phyloP scores from a whole-genome alignment of 495 filamentous ascomycete species.

The Penicillium macrosclerotiorum region DNA sequence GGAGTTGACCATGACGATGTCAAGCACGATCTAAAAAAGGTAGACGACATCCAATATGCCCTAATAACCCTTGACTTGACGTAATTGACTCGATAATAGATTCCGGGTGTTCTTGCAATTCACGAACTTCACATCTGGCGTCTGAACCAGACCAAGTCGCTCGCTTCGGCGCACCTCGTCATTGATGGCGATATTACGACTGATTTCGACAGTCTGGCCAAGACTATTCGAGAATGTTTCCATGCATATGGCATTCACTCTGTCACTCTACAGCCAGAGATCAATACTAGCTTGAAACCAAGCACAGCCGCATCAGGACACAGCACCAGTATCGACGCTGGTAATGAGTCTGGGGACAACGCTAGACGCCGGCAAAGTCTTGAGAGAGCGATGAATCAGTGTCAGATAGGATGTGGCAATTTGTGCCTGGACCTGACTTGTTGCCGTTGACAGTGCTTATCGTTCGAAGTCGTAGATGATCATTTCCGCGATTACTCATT shows the following conservation, averaged over 20 bases:
- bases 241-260: constrained; percentile 48
- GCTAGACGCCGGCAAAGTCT: neutral
- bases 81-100: too few species aligned
- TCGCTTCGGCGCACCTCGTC: constrained; percentile 44
- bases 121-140: constrained; percentile 51
- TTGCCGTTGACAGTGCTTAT: neutral
- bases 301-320: neutral
- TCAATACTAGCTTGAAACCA: constrained; percentile 4
- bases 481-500: too few species aligned
- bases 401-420: constrained; percentile 9
- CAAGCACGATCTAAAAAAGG: constrained; percentile 58
- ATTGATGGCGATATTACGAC: constrained; percentile 22
- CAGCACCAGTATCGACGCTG: neutral
- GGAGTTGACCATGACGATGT: constrained; percentile 73
- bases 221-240: constrained; percentile 42
- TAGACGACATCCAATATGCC: too few species aligned
- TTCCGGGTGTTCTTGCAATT: constrained; percentile 36
- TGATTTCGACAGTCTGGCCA: constrained; percentile 33
- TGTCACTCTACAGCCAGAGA: constrained; percentile 48
- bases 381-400: constrained; percentile 2
- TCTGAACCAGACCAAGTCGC: constrained; percentile 41
- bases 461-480: too few species aligned
- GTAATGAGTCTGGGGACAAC: neutral
- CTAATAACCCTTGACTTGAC: too few species aligned
- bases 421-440: constrained; percentile 12